Evolutionary conservation across 176 grass and related monocot species (phyloP).

Genomic region (Eleusine indica): DNA sequence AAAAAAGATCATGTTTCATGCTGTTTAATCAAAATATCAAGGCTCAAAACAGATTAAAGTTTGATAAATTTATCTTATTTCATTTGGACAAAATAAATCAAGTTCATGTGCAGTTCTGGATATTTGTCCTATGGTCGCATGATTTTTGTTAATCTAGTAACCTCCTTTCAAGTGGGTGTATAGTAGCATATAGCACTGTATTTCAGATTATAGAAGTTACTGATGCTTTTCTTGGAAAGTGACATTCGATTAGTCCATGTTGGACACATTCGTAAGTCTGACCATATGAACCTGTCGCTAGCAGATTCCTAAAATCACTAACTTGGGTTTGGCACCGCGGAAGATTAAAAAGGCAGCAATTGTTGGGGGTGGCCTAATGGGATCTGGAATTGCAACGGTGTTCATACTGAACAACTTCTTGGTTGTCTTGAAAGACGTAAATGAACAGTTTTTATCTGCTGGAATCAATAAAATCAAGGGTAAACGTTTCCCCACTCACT

Average conservation of each 20-base stretch:
- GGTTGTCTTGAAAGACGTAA: conserved; percentile 84
- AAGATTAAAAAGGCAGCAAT: conserved; percentile 74
- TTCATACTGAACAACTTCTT: conserved; percentile 63
- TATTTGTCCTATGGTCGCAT: background rate
- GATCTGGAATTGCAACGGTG: conserved; percentile 85
- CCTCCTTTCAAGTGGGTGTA: background rate
- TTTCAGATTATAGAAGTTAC: background rate
- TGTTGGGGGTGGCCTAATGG: conserved; percentile 77
- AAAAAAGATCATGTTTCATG: background rate
- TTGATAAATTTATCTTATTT: background rate
- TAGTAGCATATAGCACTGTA: background rate
- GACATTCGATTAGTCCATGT: background rate
- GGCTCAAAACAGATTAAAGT: background rate
- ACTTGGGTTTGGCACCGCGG: conserved; percentile 65
- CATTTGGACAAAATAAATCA: background rate
- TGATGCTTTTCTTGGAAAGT: conserved; percentile 15
- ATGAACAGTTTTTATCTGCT: conserved; percentile 62
- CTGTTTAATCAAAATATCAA: background rate
- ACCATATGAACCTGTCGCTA: conserved; percentile 24
- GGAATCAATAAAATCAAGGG: conserved; percentile 81
- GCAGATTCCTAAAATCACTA: conserved; percentile 71
- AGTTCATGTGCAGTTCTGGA: background rate
- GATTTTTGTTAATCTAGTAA: conserved; percentile 15
- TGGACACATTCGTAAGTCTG: conserved; percentile 21
- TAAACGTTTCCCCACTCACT: conserved; percentile 23